phyloP scores from a whole-genome alignment of 2,329 filamentous ascomycete genomes.

The Leptographium lundbergii region DNA sequence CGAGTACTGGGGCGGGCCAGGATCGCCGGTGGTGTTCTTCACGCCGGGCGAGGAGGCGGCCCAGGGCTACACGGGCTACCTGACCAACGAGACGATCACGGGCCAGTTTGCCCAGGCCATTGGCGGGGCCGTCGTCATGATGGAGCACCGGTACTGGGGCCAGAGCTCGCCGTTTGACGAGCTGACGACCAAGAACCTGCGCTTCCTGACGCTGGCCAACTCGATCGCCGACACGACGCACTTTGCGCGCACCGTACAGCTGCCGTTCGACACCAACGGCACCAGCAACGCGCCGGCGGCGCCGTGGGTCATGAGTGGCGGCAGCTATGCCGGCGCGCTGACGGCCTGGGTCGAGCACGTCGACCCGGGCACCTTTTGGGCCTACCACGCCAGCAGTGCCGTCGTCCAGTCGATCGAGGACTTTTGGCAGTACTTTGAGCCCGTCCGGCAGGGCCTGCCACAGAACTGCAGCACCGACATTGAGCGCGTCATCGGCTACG shows the following conservation, averaged over 20 bases:
- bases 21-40: slow-evolving; percentile 26
- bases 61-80: slow-evolving; percentile 27
- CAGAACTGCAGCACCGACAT: slow-evolving; percentile 43
- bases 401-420: slow-evolving; percentile 38
- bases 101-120: slow-evolving; percentile 26
- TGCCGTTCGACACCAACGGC: slow-evolving; percentile 37
- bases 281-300: slow-evolving; percentile 32
- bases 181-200: slow-evolving; percentile 24
- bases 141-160: slow-evolving; percentile 32
- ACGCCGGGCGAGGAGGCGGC: slow-evolving; percentile 27
- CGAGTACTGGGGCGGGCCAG: slow-evolving; percentile 27
- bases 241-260: slow-evolving; percentile 28
- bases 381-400: slow-evolving; percentile 43
- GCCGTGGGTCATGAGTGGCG: slow-evolving; percentile 43
- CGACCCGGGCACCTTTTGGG: slow-evolving; percentile 45
- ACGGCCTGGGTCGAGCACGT: slow-evolving; percentile 37
- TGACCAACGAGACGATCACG: slow-evolving; percentile 30
- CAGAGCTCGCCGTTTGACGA: slow-evolving; percentile 23
- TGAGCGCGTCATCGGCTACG: slow-evolving; percentile 33
- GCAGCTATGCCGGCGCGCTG: slow-evolving; percentile 43
- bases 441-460: slow-evolving; percentile 39
- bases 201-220: slow-evolving; percentile 28
- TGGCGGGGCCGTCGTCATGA: slow-evolving; percentile 25
- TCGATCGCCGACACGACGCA: slow-evolving; percentile 26
- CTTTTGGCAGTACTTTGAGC: slow-evolving; percentile 44